Conservation (phyloP, 164 flowering plant species). For the Sedum album region DNA sequence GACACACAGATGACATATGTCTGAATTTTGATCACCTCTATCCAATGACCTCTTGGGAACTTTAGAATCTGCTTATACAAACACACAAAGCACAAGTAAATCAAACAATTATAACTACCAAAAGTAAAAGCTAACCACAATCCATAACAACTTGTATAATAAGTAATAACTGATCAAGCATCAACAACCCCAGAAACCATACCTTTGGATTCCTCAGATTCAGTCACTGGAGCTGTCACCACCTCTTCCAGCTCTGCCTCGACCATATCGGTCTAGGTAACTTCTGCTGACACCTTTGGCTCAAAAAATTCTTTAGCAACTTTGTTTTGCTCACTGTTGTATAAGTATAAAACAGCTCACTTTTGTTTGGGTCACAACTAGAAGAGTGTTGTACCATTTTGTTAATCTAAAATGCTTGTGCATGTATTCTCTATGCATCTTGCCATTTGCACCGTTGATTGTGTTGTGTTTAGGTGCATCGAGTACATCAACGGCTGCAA, state of each 20-base stretch:
- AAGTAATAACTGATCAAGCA: neutral
- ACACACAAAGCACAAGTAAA: too few relatives aligned
- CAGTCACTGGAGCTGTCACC: neutral
- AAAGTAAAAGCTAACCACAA: too few relatives aligned
- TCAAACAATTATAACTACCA: too few relatives aligned
- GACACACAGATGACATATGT: neutral
- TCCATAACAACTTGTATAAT: neutral
- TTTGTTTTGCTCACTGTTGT: neutral
- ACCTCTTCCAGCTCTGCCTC: neutral
- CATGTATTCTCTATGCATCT: too few relatives aligned
- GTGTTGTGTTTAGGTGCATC: too few relatives aligned
- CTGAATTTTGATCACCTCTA: neutral
- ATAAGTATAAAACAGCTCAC: too few relatives aligned
- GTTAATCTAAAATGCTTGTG: too few relatives aligned
- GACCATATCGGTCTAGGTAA: neutral
- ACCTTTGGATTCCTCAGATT: neutral
- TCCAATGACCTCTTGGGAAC: neutral
- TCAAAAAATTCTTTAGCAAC: neutral
- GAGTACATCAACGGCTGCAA: too few relatives aligned
- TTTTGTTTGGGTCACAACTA: too few relatives aligned
- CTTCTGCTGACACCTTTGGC: neutral
- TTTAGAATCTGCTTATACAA: neutral
- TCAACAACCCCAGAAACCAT: neutral
- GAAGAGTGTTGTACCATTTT: too few relatives aligned
- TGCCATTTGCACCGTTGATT: too few relatives aligned